Conservation (phyloP, 2,329 filamentous ascomycete species). For the Colletotrichum tropicicola region DNA sequence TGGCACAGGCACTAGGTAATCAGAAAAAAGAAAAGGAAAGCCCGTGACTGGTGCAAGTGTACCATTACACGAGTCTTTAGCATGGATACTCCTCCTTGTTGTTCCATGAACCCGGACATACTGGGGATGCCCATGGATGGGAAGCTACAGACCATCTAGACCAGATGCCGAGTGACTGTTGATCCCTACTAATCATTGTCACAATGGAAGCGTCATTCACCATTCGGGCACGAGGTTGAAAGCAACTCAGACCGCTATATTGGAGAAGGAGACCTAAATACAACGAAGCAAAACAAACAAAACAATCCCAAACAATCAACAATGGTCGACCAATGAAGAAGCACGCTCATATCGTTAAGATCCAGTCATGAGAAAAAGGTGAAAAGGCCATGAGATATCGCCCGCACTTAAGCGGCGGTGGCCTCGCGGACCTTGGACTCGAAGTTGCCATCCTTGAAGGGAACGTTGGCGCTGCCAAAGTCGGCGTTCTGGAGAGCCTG, state of each 20-base stretch:
- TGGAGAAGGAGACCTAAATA: not conserved
- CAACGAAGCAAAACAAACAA: not conserved
- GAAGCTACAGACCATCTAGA: no score
- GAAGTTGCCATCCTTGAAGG: constrained; percentile 46
- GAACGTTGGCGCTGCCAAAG: constrained; percentile 51
- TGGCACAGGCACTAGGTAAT: no score
- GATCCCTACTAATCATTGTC: not conserved
- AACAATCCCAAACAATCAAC: not conserved
- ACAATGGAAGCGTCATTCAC: not conserved
- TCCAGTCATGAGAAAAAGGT: constrained; percentile 19
- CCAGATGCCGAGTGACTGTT: no score
- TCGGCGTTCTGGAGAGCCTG: constrained; percentile 46
- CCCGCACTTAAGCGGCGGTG: not conserved
- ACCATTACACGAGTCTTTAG: no score
- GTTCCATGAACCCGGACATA: no score
- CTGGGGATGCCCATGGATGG: no score
- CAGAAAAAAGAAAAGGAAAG: no score
- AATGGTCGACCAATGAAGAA: not conserved
- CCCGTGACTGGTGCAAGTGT: no score
- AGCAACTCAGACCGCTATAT: not conserved
- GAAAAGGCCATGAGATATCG: not conserved
- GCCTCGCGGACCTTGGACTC: constrained; percentile 1
- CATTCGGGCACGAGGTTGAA: not conserved
- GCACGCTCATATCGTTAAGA: not conserved
- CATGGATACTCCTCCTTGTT: no score